Evolutionary conservation across 345 rosid genomes (phyloP).

Genomic region (Eucalyptus cloeziana): DNA sequence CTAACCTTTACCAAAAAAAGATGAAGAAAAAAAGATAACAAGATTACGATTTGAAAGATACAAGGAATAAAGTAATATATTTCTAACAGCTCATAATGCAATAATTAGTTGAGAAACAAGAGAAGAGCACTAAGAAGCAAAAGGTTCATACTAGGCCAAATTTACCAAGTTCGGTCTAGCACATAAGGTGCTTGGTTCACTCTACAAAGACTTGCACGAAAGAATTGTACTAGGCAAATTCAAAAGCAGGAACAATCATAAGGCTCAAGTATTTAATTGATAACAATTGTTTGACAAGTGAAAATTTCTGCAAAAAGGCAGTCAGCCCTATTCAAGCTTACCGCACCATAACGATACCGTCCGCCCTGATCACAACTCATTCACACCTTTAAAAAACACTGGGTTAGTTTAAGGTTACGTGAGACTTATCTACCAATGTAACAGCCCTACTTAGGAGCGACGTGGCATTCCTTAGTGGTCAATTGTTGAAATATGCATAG

Average conservation of each 20-base stretch:
- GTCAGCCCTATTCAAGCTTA: background rate
- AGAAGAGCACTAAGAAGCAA: background rate
- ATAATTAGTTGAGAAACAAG: background rate
- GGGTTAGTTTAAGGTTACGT: background rate
- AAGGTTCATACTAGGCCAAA: background rate
- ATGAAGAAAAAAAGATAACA: too few relatives aligned
- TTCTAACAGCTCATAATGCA: background rate
- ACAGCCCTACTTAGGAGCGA: background rate
- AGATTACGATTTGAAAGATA: background rate
- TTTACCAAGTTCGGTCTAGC: background rate
- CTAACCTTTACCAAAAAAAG: too few relatives aligned
- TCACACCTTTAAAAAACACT: background rate
- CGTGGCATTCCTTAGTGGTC: background rate
- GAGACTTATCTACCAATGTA: background rate
- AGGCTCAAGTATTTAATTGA: background rate
- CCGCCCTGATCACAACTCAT: background rate
- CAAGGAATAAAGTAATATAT: background rate
- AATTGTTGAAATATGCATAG: background rate
- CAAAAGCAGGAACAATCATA: background rate
- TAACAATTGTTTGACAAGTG: background rate
- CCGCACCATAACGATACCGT: background rate
- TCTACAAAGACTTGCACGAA: background rate
- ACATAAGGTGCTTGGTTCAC: background rate
- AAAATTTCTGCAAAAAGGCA: background rate
- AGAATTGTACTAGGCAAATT: background rate